These are phyloP conservation scores for Linum usitatissimum DNA, from an alignment of 345 rosid species.

Conservation along the genomic window DNA sequence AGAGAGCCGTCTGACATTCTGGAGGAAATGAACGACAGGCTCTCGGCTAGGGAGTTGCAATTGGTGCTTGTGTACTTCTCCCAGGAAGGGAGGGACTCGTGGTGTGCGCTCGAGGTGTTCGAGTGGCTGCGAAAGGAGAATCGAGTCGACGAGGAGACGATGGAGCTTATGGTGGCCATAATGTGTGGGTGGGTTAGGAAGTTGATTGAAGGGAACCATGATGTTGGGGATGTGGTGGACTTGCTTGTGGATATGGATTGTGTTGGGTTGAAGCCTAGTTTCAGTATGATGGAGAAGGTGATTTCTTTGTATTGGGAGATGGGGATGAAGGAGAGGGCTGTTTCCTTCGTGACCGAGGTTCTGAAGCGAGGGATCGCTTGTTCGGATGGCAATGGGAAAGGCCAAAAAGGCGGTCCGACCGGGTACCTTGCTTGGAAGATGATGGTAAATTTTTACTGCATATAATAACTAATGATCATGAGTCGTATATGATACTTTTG, in stretches of 20 bases:
- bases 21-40: conserved; percentile 75
- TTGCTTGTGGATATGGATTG: conserved; percentile 84
- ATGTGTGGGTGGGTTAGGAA: conserved; percentile 89
- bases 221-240: conserved; percentile 57
- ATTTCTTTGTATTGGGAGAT: conserved; percentile 76
- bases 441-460: conserved; percentile 39
- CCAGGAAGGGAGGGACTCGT: conserved; percentile 89
- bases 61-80: conserved; percentile 81
- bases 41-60: conserved; percentile 67
- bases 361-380: conserved; percentile 42
- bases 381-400: conserved; percentile 34
- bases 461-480: too few relatives aligned
- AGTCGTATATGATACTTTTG: too few relatives aligned
- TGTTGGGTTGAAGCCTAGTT: conserved; percentile 73
- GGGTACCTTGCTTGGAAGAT: conserved; percentile 96
- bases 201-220: conserved; percentile 48
- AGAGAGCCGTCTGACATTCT: conserved; percentile 86
- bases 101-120: conserved; percentile 94
- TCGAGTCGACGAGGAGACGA: conserved; percentile 69
- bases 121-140: conserved; percentile 84
- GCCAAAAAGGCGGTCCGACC: conserved; percentile 70
- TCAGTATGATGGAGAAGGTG: conserved; percentile 93
- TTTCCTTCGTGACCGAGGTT: conserved; percentile 63
- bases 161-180: conserved; percentile 91
- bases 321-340: conserved; percentile 48